Evolutionary conservation across 2,329 filamentous ascomycete species (phyloP), one percentile per base, ranked within the genome.

Genomic region (Endothia cerciana): DNA sequence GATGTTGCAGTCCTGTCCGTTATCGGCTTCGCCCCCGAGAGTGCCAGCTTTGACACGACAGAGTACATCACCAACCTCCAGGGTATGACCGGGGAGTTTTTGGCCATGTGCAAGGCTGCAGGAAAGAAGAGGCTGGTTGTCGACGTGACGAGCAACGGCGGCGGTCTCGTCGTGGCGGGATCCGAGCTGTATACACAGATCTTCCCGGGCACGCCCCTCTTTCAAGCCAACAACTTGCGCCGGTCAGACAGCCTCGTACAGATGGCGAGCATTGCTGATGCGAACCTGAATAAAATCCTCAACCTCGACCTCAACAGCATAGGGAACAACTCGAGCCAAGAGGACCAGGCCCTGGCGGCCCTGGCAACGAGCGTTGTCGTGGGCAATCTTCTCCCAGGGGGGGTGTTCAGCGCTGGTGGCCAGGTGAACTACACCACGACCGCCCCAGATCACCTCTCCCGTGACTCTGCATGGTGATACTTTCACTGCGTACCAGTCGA

Each of bases 81-180:
- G 8, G 66, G 76, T 28, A 65, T 68, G 1, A 58, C 71, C 3
- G 67, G 57, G 8, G 61, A 63, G 8, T 83, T 88, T 69, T 77
- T 89, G 19, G 74, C 78, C 0, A 75, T 78, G 49, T 81, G 81
- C 15, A 79, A 81, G 51, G 69, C 73, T 1, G 77, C 77, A 1
- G 79, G 81, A 2, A 88, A 87, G 72, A 85, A 78, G 1, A 88
- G 85, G 73, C 78, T 91, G 5, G 80, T 91, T 38, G 84, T 91
- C 66, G 89, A 91, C 69, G 72, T 91, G 7, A 82, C 84, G 4
- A 80, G 78, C 2, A 92, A 91, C 69, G 79, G 78, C 0, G 89
- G 89, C 47, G 89, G 89, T 1, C 74, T 75, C 55, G 72, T 86
- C 17, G 70, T 77, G 8, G 77, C 80, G 8, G 83, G 81, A 1